Percentiles rank a stretch among this genome's conserved stretches.
phyloP scores from a whole-genome alignment of 2,329 filamentous ascomycete species.

The Coleophoma eucalyptorum region DNA sequence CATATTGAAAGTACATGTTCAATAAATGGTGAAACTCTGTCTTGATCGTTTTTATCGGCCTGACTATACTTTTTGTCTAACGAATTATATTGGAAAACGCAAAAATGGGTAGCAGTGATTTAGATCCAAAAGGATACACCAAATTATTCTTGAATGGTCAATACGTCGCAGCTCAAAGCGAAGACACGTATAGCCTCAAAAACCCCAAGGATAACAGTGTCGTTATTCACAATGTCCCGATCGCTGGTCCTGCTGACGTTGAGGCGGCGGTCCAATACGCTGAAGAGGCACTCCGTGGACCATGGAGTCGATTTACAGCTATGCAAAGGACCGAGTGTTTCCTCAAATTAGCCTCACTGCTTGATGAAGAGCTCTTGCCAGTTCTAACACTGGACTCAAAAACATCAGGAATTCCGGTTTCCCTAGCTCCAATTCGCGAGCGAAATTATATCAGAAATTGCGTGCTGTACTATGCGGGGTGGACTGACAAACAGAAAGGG shows the following conservation, averaged over 20 bases:
- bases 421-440: conserved; percentile 54
- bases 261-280: neutral
- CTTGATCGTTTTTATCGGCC: neutral
- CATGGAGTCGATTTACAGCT: neutral
- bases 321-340: neutral
- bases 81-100: neutral
- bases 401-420: neutral
- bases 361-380: neutral
- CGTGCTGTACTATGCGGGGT: conserved; percentile 62
- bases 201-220: neutral
- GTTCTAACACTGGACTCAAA: neutral
- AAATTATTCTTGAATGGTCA: neutral
- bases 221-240: neutral
- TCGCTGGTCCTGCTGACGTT: neutral
- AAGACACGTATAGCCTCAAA: neutral
- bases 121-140: neutral
- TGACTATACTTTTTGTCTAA: neutral
- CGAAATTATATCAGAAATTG: neutral
- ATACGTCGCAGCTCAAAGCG: neutral
- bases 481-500: conserved; percentile 58
- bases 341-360: neutral
- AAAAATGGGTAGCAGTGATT: neutral
- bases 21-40: neutral
- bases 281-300: neutral
- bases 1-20: neutral